phyloP scores from a whole-genome alignment of 257 asterid genomes.

The Nemophila menziesii region DNA sequence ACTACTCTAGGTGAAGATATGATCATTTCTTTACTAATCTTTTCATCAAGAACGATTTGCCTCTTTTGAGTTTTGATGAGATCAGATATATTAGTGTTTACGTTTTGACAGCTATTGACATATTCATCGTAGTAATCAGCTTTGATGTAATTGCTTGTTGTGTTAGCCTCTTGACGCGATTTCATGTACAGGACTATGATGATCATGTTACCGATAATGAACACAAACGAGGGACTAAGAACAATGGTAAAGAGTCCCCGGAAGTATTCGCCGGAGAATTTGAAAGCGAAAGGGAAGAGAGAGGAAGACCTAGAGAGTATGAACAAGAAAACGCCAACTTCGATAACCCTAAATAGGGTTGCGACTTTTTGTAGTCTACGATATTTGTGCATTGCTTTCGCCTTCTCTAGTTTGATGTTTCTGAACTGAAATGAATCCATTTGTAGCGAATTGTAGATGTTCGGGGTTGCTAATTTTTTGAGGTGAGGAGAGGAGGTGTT shows the following conservation, averaged over 20 bases:
- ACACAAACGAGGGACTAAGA: conserved; percentile 47
- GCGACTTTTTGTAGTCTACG: conserved; percentile 16
- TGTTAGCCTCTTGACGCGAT: conserved; percentile 28
- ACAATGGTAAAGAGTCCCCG: conserved; percentile 30
- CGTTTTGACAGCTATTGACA: conserved; percentile 25
- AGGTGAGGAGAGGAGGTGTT: conserved; percentile 1
- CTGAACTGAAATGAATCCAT: conserved; percentile 26
- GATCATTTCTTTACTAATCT: background rate
- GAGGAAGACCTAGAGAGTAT: conserved; percentile 23
- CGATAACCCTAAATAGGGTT: conserved; percentile 22
- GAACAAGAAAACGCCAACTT: conserved; percentile 17
- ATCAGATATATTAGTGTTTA: conserved; percentile 6
- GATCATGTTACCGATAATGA: conserved; percentile 58
- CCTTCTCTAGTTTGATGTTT: conserved; percentile 23
- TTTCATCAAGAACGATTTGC: background rate
- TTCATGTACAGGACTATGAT: conserved; percentile 40
- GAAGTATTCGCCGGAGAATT: conserved; percentile 27
- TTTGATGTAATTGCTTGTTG: conserved; percentile 1
- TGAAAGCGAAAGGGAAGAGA: conserved; percentile 20
- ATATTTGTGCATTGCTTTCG: conserved; percentile 11
- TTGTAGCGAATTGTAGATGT: background rate
- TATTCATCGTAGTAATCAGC: conserved; percentile 43
- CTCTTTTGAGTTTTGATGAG: conserved; percentile 11
- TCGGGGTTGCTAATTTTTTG: background rate
- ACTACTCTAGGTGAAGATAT: background rate